Base-by-base conservation (phyloP, 352 stramenopile species). In the Aphanomyces cochlioides region DNA sequence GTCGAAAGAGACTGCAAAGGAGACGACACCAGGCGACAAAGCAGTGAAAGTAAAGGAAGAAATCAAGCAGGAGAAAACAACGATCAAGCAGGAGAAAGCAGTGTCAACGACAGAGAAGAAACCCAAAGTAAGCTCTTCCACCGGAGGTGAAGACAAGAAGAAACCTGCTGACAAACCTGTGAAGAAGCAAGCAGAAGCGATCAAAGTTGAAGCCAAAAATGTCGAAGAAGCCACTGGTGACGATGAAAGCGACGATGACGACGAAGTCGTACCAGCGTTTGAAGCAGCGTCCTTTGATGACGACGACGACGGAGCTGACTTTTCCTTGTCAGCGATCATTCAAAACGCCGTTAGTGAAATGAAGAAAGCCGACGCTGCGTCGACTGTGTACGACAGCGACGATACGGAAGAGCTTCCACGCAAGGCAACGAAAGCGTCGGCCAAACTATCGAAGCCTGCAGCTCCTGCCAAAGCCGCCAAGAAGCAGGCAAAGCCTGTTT, bases 1-100 rank as follows among this genome's bases (percentile, higher is more conserved):
- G 15, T 50, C 43, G 21, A n/a, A 61, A 8, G 21, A 28, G 34
- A 6, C 7, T 17, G 56, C 21, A 15, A 63, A 38, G 40, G 56
- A 38, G 12, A 50, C 45, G 59, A 36, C 37, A n/a, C 50, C 37
- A 28, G 65, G 41, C 4, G 50, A 48, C 19, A 58, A 73, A 40
- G 72, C 77, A 34, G 53, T 56, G 5, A 70, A 60, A 36, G 69
- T 72, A 28, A 64, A 72, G 5, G 60, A 78, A 38, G 71, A 74
- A 7, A 67, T 76, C 17, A 72, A 63, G 40, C 15, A 47, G 0
- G 47, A 68, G 6, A 67, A 70, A 12, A n/a, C 56, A 12, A 70
- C 21, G n/a, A 60, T 53, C 43, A 76, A 40, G 19, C 38, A 12
- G 7, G 12, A 40, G 17, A 41, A 56, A 15, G 38, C 39, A 45